A percentile compares a stretch with the other conserved stretches of the same genome.
phyloP scores from a whole-genome alignment of 2,329 filamentous ascomycete genomes.

The Ceratocystis lukuohia region DNA sequence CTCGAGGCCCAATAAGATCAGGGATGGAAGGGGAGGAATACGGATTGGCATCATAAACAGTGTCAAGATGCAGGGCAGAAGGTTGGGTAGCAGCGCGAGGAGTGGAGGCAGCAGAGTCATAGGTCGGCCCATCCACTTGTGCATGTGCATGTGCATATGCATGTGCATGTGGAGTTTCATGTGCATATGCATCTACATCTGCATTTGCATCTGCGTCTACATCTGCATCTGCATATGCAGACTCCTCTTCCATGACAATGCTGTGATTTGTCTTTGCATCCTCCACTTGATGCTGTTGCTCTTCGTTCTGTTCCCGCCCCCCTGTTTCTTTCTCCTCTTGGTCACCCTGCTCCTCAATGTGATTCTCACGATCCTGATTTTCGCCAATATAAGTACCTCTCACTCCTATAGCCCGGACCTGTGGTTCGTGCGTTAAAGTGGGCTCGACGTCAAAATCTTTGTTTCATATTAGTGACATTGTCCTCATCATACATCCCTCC shows the following conservation, averaged over 20 bases:
- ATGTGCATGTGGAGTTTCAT: not conserved
- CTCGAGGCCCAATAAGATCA: not conserved
- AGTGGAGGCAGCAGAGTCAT: not conserved
- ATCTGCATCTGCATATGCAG: not conserved
- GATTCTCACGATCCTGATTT: not conserved
- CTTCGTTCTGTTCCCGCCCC: not conserved
- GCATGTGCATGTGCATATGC: conserved; percentile 2
- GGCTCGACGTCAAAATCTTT: conserved; percentile 11
- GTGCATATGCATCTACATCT: not conserved
- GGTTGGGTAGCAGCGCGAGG: not conserved
- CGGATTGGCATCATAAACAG: not conserved
- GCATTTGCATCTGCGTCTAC: not conserved
- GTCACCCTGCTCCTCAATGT: not conserved
- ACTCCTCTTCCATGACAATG: not conserved
- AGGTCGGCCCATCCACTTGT: conserved; percentile 1
- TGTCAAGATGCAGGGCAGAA: conserved; percentile 4
- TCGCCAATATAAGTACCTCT: not conserved
- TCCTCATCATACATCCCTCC: conserved; percentile 5
- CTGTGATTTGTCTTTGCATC: not conserved
- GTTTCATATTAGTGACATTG: conserved; percentile 13
- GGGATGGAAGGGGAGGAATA: not conserved
- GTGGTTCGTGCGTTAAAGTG: conserved; percentile 1
- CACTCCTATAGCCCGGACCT: conserved; percentile 9
- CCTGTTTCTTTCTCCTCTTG: not conserved
- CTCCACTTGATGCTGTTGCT: not conserved